phyloP scores from a whole-genome alignment of 805 yeast genomes.

The Cyberlindnera maritima region DNA sequence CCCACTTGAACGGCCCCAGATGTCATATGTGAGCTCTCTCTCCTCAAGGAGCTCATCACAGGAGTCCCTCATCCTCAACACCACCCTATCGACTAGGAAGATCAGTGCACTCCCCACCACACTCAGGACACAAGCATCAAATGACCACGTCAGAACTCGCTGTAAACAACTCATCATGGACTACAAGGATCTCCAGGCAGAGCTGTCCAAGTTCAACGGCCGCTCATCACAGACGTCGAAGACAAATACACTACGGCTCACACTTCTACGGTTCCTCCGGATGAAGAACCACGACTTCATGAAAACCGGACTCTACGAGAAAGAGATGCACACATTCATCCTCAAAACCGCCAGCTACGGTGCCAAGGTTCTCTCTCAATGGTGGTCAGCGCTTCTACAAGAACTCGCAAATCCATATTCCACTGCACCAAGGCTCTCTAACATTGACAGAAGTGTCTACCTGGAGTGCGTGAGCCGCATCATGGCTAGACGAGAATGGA shows the following conservation, averaged over 20 bases:
- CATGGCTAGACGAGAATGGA: conserved; percentile 17
- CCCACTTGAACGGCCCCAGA: conserved; percentile 6
- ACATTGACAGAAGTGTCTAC: conserved; percentile 14
- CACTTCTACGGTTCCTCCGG: conserved; percentile 14
- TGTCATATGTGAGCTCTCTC: conserved; percentile 2
- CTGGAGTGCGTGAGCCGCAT: conserved; percentile 16
- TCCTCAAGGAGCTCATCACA: conserved; percentile 7
- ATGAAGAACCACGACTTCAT: conserved; percentile 8
- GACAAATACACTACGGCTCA: conserved; percentile 12
- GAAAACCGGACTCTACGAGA: conserved; percentile 3
- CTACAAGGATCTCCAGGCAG: conserved; percentile 16
- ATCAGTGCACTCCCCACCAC: conserved; percentile 9
- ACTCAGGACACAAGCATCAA: conserved; percentile 7
- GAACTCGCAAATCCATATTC: conserved; percentile 5
- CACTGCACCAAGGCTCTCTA: conserved; percentile 6
- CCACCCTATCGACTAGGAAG: conserved; percentile 7
- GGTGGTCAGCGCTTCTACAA: conserved; percentile 14
- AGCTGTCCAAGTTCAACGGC: conserved; percentile 8
- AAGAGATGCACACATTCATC: conserved; percentile 11
- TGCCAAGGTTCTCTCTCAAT: conserved; percentile 7
- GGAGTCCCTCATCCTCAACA: conserved; percentile 6
- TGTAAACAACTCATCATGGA: conserved; percentile 16
- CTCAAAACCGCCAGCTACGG: conserved; percentile 11
- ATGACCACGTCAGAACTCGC: conserved; percentile 8
- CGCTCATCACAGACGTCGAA: conserved; percentile 7